A percentile compares a stretch with the other conserved stretches of the same genome.
Evolutionary conservation across 2,329 filamentous ascomycete genomes (phyloP).

Genomic region (Hortaea werneckii): DNA sequence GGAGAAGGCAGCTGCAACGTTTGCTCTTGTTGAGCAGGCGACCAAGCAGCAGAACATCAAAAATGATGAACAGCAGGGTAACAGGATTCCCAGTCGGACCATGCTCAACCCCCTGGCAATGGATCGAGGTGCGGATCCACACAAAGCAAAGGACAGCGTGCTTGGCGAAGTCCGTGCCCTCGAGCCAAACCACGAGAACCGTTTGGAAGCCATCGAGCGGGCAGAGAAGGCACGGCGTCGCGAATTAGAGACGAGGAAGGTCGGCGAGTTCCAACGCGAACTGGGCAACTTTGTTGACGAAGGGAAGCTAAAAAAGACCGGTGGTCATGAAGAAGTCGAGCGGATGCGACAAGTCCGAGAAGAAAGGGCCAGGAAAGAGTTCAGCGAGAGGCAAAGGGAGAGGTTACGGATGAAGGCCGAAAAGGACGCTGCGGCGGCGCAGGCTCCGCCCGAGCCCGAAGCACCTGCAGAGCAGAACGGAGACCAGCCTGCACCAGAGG

Average conservation of each 20-base stretch:
- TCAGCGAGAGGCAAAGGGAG: constrained; percentile 45
- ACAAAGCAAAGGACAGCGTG: constrained; percentile 78
- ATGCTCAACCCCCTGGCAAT: constrained; percentile 23
- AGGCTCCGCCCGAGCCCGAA: background rate
- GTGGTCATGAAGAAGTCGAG: constrained; percentile 89
- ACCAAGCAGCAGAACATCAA: constrained; percentile 93
- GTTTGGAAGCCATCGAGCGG: constrained; percentile 92
- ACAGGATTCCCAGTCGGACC: constrained; percentile 22
- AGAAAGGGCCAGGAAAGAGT: constrained; percentile 73
- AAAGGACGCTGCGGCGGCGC: constrained; percentile 29
- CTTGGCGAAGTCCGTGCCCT: constrained; percentile 87
- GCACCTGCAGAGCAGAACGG: background rate
- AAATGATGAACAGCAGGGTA: constrained; percentile 34
- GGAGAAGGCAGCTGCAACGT: constrained; percentile 87
- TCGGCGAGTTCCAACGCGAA: constrained; percentile 75
- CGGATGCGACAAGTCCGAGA: constrained; percentile 74
- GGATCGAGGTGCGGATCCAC: constrained; percentile 54
- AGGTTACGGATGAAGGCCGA: constrained; percentile 36
- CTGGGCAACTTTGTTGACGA: constrained; percentile 77
- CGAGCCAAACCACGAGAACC: constrained; percentile 85
- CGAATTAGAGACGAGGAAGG: constrained; percentile 64
- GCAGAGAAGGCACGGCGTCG: constrained; percentile 85
- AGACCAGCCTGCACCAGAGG: constrained; percentile 5
- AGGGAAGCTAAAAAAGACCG: constrained; percentile 89
- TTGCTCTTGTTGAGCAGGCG: constrained; percentile 89